Conservation (phyloP, 306 rosid species). For the Trifolium subterraneum region DNA sequence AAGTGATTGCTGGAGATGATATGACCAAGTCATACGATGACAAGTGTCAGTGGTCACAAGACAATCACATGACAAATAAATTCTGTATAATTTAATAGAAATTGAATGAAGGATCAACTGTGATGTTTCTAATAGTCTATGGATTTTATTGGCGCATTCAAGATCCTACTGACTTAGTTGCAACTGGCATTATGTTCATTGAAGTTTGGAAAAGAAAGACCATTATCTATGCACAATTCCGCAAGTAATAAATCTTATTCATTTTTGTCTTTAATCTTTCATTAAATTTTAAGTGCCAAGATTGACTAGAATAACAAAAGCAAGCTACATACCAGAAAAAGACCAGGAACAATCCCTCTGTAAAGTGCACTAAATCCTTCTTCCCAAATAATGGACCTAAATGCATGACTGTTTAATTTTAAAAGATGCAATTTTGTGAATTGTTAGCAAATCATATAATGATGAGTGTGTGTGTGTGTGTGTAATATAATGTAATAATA, state of each 20-base stretch:
- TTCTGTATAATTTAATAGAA: neutral
- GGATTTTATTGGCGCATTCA: neutral
- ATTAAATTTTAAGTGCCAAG: slow-evolving; percentile 22
- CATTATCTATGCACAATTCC: slow-evolving; percentile 23
- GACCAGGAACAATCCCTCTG: slow-evolving; percentile 83
- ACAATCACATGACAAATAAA: slow-evolving; percentile 12
- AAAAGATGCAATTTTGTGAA: slow-evolving; percentile 29
- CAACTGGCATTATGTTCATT: slow-evolving; percentile 2
- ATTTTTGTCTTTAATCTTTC: neutral
- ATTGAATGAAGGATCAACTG: slow-evolving; percentile 9
- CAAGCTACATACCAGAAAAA: slow-evolving; percentile 73
- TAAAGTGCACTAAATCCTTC: slow-evolving; percentile 79
- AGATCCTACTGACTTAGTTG: slow-evolving; percentile 6
- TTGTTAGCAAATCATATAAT: slow-evolving; percentile 23
- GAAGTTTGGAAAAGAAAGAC: slow-evolving; percentile 6
- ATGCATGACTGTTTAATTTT: slow-evolving; percentile 72
- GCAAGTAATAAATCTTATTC: no score
- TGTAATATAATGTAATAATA: no score
- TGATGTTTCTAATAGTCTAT: slow-evolving; percentile 7
- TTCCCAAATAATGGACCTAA: slow-evolving; percentile 80
- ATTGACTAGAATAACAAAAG: slow-evolving; percentile 19
- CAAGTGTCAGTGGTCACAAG: neutral
- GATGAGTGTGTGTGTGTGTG: slow-evolving; percentile 20
- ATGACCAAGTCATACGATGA: slow-evolving; percentile 13
- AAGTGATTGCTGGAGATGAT: neutral